Base-by-base conservation (phyloP, 805 yeast genomes). In the Jamesozyma jinghongensis region DNA sequence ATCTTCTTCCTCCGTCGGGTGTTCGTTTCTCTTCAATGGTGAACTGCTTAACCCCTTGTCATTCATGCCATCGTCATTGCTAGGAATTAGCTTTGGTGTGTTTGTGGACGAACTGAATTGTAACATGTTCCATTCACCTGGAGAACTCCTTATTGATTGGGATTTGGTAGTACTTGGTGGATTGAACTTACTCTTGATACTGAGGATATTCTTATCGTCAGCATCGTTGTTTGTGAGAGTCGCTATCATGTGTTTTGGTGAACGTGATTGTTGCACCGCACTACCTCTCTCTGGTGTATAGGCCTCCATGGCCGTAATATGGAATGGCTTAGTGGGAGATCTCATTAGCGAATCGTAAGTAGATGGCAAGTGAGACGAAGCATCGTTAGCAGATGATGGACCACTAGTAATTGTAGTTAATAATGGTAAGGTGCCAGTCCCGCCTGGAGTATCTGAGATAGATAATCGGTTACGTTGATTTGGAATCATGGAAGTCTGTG, bases 91-190 rank as follows among this genome's bases (percentile, higher is more conserved):
- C 14, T 60, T 62, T 10, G 65, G 65, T 3, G 65, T 60, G 37
- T 61, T 61, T 32, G 53, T 59, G 2, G 54, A 61, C 3, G 79
- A 73, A 32, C 75, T 67, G 41, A 88, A 79, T 53, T 87, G 95
- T 54, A 88, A 85, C 64, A 85, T 79, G 57, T 83, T 85, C 97
- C 96, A 85, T 44, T 88, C 75, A 14, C 95, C 96, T 1, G 97
- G 97, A 1, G 95, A 85, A 25, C 66, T 61, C 39, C 62, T 63
- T 6, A 53, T 52, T 34, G 40, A 50, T 37, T 54, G 46, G 34
- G 55, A 42, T 33, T 42, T 46, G 14, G n/a, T 34, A 10, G 25
- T 27, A 12, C 38, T 38, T 10, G 30, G 36, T 17, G 51, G 49
- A 2, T 46, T 48, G 10, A 41, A 36, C 16, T 39, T 47, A 16